phyloP scores from a whole-genome alignment of 306 rosid genomes.

The Quercus ilex region DNA sequence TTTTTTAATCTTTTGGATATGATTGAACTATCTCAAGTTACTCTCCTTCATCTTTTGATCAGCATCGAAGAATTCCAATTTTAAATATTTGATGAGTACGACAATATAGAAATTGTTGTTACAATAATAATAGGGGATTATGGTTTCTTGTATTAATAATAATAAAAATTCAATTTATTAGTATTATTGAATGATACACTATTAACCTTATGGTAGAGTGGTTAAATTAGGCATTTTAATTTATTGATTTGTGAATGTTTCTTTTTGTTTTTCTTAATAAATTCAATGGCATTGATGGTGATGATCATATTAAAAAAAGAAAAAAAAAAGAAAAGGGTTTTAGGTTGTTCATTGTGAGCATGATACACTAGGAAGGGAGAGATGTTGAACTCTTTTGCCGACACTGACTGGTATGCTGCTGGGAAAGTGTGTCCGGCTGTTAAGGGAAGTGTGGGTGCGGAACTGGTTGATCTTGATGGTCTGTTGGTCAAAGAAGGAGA shows the following conservation, averaged over 20 bases:
- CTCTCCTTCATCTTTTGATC: no score
- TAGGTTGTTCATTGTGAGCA: conserved; percentile 74
- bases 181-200: no score
- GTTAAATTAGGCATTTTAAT: background rate
- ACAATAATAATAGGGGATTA: background rate
- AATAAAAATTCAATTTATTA: no score
- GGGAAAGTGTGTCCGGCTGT: conserved; percentile 51
- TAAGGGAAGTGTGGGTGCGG: conserved; percentile 67
- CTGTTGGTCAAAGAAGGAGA: conserved; percentile 73
- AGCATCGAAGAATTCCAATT: background rate
- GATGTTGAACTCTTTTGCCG: conserved; percentile 82
- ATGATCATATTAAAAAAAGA: background rate
- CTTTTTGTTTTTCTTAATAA: background rate
- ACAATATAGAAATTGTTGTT: no score
- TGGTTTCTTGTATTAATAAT: background rate
- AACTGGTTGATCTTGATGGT: conserved; percentile 57
- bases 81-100: background rate
- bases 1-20: no score
- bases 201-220: background rate
- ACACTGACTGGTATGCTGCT: conserved; percentile 39
- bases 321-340: background rate
- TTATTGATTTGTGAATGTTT: background rate
- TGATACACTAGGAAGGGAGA: conserved; percentile 63
- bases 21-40: no score
- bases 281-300: background rate